phyloP scores from a whole-genome alignment of 2,329 filamentous ascomycete genomes.

The Sphaerulina musiva region DNA sequence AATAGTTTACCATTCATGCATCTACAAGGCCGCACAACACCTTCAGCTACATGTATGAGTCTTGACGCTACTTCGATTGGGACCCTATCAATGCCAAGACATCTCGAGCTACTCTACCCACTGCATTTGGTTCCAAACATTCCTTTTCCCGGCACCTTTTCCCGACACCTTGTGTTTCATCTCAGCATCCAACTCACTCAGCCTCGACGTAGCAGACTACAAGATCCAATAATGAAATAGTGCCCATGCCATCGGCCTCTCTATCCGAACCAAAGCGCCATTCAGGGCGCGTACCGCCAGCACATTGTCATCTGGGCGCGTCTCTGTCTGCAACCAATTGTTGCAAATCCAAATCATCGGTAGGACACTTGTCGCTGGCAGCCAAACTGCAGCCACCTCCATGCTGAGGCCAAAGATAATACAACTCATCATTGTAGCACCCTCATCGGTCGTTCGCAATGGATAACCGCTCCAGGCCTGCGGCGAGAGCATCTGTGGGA shows the following conservation, averaged over 20 bases:
- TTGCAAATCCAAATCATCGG: neutral
- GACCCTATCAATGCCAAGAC: no score
- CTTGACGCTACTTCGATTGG: no score
- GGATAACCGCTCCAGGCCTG: neutral
- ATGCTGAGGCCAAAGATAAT: neutral
- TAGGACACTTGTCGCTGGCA: neutral
- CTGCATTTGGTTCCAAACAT: no score
- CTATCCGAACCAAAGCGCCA: neutral
- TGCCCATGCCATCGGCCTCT: neutral
- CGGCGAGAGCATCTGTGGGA: neutral
- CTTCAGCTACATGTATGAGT: no score
- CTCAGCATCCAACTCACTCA: no score
- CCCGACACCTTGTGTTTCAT: no score
- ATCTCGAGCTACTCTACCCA: no score
- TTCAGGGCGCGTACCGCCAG: neutral
- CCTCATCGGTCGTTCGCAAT: neutral
- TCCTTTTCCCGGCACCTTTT: no score
- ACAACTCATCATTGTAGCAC: neutral
- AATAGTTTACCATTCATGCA: no score
- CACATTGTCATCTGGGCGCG: neutral
- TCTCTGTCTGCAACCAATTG: neutral
- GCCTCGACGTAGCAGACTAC: no score
- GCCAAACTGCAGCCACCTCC: neutral
- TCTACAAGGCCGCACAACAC: no score
- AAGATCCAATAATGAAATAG: no score